Conservation (phyloP, 352 stramenopile genomes). For the Phytopythium litorale region DNA sequence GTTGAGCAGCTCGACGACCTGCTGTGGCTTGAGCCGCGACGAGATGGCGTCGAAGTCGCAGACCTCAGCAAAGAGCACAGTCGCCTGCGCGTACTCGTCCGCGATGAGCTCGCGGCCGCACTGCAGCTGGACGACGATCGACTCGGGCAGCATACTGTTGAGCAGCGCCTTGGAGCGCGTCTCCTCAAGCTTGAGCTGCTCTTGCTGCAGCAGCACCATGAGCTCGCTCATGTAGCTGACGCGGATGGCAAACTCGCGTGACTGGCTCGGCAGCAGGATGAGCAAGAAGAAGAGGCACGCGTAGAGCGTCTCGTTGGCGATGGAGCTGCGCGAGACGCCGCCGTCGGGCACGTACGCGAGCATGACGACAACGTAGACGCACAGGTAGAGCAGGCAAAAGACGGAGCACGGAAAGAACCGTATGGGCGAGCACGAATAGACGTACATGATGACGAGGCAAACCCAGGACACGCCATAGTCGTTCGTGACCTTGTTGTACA, state of each 20-base stretch:
- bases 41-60: constrained; percentile 87
- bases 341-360: constrained; percentile 50
- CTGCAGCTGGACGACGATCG: constrained; percentile 71
- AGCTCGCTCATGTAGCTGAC: constrained; percentile 85
- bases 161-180: constrained; percentile 72
- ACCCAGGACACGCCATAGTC: constrained; percentile 81
- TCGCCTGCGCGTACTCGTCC: constrained; percentile 71
- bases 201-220: constrained; percentile 77
- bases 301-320: constrained; percentile 77
- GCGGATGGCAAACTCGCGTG: constrained; percentile 75
- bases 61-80: constrained; percentile 76
- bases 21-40: constrained; percentile 66
- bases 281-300: constrained; percentile 76
- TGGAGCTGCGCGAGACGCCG: constrained; percentile 27
- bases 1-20: constrained; percentile 88
- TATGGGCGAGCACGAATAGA: constrained; percentile 80
- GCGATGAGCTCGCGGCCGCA: constrained; percentile 79
- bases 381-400: constrained; percentile 60
- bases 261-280: constrained; percentile 75
- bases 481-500: constrained; percentile 83
- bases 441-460: constrained; percentile 82
- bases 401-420: constrained; percentile 77
- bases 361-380: constrained; percentile 72
- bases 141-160: constrained; percentile 82
- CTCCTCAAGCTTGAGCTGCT: constrained; percentile 81